Conservation (phyloP, 2,329 filamentous ascomycete species). For the Neobulgaria alba region DNA sequence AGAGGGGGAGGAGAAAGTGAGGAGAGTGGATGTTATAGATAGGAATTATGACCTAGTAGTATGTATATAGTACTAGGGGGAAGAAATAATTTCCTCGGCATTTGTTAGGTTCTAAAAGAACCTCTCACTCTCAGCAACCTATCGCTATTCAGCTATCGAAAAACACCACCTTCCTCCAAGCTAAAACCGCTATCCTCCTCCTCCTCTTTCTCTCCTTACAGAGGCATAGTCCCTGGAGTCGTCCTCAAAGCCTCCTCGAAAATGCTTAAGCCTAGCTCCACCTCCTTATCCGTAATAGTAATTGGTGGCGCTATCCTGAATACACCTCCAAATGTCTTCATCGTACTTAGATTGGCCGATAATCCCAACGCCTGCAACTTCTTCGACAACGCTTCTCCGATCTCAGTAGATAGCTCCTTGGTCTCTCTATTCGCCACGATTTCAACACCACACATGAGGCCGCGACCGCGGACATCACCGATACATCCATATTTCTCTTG, state of each 20-base stretch:
- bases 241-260: conserved; percentile 45
- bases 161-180: no score
- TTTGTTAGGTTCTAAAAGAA: no score
- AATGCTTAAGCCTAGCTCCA: conserved; percentile 43
- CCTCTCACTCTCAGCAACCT: no score
- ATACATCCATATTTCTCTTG: conserved; percentile 49
- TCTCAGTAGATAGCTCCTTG: conserved; percentile 38
- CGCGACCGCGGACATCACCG: conserved; percentile 51
- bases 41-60: no score
- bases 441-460: conserved; percentile 50
- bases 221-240: conserved; percentile 6
- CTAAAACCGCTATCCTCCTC: no score
- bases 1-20: no score
- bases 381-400: conserved; percentile 38
- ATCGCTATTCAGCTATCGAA: no score
- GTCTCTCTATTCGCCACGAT: conserved; percentile 43
- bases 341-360: conserved; percentile 47
- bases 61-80: no score
- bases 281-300: conserved; percentile 42
- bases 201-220: no score
- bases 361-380: conserved; percentile 43
- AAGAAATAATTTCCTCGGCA: no score
- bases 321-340: conserved; percentile 45
- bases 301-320: conserved; percentile 54
- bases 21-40: no score